Evolutionary conservation across 352 stramenopile species (phyloP), one percentile per base, ranked within the genome.

Genomic region (Aphanomyces astaci): DNA sequence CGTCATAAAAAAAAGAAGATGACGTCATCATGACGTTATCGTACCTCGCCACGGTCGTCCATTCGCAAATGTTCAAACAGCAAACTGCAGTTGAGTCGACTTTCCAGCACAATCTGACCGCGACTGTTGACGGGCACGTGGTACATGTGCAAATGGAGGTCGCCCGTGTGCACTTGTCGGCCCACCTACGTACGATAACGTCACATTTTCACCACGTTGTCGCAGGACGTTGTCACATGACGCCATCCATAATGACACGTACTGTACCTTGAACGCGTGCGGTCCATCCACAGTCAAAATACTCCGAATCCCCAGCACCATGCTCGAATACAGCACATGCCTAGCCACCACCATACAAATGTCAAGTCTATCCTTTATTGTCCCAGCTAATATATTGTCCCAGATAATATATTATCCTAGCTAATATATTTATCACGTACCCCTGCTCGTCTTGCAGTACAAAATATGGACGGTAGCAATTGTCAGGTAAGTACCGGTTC

Each of bases 381-480:
- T n/a, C n/a, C n/a, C n/a, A n/a, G n/a, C n/a, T n/a, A n/a, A n/a
- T n/a, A n/a, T n/a, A n/a, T n/a, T n/a, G n/a, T n/a, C n/a, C n/a
- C n/a, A n/a, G n/a, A n/a, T n/a, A n/a, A n/a, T n/a, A n/a, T n/a
- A n/a, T n/a, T n/a, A n/a, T n/a, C n/a, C n/a, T n/a, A n/a, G n/a
- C n/a, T n/a, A n/a, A n/a, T n/a, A n/a, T n/a, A n/a, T n/a, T n/a
- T n/a, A n/a, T n/a, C n/a, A n/a, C n/a, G n/a, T n/a, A 82, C 0
- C 87, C 87, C 31, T 92, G 91, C 45, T 93, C 87, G 52, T 86
- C 92, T 65, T 93, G 85, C 64, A 94, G 78, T 13, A 92, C 87
- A 64, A 95, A 94, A 62, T 95, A 94, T 1, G 87, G 87, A 3
- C 87, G 81, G 57, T 83, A 92, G 43, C 63, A 69, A 65, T 68